phyloP scores from a whole-genome alignment of 2,329 filamentous ascomycete species.

The Shiraia sp. region DNA sequence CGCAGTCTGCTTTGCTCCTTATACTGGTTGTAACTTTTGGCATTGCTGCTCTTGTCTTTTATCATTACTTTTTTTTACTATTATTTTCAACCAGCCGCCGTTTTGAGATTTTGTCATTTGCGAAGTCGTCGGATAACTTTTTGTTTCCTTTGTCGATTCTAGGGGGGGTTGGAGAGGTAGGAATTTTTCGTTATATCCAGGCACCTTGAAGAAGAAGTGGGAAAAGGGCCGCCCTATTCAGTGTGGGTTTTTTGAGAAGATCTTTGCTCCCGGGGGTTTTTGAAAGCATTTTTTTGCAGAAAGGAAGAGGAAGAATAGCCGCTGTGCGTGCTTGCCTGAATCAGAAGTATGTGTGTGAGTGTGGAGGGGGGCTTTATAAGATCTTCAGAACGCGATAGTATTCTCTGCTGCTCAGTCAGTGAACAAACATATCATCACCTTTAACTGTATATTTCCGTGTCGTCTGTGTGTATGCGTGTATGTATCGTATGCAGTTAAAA shows the following conservation, averaged over 20 bases:
- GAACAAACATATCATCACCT: conserved; percentile 28
- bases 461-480: too few relatives aligned
- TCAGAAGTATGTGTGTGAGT: too few relatives aligned
- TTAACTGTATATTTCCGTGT: too few relatives aligned
- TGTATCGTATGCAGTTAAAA: too few relatives aligned
- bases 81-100: too few relatives aligned
- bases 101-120: conserved; percentile 8
- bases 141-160: conserved; percentile 20
- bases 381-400: conserved; percentile 20
- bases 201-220: conserved; percentile 17
- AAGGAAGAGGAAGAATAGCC: conserved; percentile 25
- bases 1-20: conserved; percentile 17
- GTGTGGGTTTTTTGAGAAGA: conserved; percentile 17
- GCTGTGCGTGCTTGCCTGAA: conserved; percentile 38
- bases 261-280: conserved; percentile 27
- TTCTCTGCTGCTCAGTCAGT: conserved; percentile 30
- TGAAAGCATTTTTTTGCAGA: too few relatives aligned
- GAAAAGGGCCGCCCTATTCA: too few relatives aligned
- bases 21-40: not conserved
- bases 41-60: conserved; percentile 5
- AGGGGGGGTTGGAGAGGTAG: too few relatives aligned
- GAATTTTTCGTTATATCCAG: conserved; percentile 18
- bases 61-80: conserved; percentile 15
- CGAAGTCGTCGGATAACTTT: conserved; percentile 3
- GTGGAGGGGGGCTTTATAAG: conserved; percentile 31